Conservation (phyloP, 2,329 filamentous ascomycete species). For the Dactylellina cionopaga region DNA sequence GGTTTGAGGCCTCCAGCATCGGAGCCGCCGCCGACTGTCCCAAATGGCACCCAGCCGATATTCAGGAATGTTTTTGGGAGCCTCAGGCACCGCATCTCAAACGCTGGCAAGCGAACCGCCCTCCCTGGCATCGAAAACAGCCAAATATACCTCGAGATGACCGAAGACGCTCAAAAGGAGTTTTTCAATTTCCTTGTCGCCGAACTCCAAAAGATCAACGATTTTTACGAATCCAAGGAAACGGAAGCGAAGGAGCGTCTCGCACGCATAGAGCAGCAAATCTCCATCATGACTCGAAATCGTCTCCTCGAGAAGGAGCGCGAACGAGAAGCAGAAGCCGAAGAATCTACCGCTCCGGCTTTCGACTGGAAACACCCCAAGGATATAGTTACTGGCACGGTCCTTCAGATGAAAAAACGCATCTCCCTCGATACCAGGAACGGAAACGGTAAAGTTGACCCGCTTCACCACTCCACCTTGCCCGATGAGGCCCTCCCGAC, state of each 20-base stretch:
- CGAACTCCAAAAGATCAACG: constrained; percentile 90
- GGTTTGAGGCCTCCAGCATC: not conserved
- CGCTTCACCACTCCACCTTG: constrained; percentile 23
- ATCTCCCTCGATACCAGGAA: constrained; percentile 29
- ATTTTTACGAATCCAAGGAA: constrained; percentile 89
- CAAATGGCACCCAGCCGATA: constrained; percentile 62
- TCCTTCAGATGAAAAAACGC: constrained; percentile 28
- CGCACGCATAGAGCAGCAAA: constrained; percentile 77
- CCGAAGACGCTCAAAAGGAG: constrained; percentile 79
- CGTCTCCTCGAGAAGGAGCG: constrained; percentile 75
- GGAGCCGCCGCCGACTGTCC: constrained; percentile 54
- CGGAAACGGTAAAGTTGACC: not conserved
- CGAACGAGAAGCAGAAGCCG: constrained; percentile 61
- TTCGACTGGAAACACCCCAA: constrained; percentile 56
- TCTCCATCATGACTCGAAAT: constrained; percentile 91
- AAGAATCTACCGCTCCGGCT: constrained; percentile 56
- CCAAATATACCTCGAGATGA: constrained; percentile 67
- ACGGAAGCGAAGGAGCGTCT: constrained; percentile 81
- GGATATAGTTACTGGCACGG: constrained; percentile 57
- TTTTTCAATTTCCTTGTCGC: constrained; percentile 86
- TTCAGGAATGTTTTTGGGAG: constrained; percentile 40
- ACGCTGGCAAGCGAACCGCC: constrained; percentile 62
- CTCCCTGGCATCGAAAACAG: constrained; percentile 60
- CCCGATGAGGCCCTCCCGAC: constrained; percentile 50
- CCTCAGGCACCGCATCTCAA: constrained; percentile 62